Conservation (phyloP, 2,329 filamentous ascomycete genomes). For the Nectriaceae sp. region DNA sequence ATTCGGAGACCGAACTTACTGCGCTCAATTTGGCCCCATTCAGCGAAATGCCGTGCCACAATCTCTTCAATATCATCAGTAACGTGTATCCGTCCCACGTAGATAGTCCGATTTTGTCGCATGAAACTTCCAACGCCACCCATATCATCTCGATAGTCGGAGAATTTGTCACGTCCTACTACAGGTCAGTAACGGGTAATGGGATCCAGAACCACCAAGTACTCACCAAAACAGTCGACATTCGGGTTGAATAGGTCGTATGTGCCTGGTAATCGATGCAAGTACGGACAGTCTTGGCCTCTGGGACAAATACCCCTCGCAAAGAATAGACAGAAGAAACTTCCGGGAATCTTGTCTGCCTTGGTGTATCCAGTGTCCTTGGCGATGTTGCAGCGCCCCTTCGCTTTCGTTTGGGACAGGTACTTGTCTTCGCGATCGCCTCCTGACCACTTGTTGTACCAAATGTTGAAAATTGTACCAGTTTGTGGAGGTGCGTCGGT, state of each 20-base stretch:
- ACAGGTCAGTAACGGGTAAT: no score
- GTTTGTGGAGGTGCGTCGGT: constrained; percentile 88
- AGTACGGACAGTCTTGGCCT: constrained; percentile 90
- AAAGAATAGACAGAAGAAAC: constrained; percentile 92
- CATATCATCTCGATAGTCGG: constrained; percentile 96
- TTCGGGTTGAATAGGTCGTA: constrained; percentile 93
- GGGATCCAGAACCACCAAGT: no score
- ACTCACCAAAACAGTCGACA: constrained; percentile 84
- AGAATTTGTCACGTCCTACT: constrained; percentile 89
- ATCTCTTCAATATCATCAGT: constrained; percentile 97
- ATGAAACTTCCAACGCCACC: constrained; percentile 93
- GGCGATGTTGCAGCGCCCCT: constrained; percentile 83
- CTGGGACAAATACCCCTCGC: constrained; percentile 80
- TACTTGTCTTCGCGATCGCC: constrained; percentile 94
- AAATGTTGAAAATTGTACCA: constrained; percentile 91
- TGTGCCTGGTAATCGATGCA: constrained; percentile 83
- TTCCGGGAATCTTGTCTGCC: constrained; percentile 74
- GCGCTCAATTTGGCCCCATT: constrained; percentile 93
- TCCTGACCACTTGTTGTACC: constrained; percentile 98
- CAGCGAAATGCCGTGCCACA: constrained; percentile 89
- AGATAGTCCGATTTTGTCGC: constrained; percentile 91
- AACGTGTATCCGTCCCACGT: constrained; percentile 91
- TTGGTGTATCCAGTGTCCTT: constrained; percentile 78
- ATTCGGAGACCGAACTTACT: constrained; percentile 38
- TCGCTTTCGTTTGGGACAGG: constrained; percentile 77